Conservation (phyloP, 345 rosid species). For the Dipteronia dyeriana region DNA sequence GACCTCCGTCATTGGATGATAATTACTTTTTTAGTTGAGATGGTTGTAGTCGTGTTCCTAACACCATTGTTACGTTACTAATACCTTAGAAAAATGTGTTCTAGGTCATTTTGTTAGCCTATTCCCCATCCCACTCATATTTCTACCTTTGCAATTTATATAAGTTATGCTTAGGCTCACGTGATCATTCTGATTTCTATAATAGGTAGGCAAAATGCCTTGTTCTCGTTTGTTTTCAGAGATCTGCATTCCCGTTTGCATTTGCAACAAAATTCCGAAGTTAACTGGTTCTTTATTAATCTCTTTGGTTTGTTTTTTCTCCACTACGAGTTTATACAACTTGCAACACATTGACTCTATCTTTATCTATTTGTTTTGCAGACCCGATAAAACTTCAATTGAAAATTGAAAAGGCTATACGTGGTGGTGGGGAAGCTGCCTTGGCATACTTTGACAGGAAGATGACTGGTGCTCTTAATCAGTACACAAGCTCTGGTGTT, state of each 20-base stretch:
- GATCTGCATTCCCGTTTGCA: background rate
- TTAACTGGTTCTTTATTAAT: background rate
- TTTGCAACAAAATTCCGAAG: background rate
- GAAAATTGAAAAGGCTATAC: conserved; percentile 68
- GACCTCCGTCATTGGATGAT: background rate
- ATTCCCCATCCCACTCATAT: background rate
- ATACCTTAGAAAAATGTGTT: too few species aligned
- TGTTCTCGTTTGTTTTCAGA: background rate
- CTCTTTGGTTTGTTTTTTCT: background rate
- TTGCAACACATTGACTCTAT: conserved; percentile 9
- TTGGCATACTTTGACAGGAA: conserved; percentile 72
- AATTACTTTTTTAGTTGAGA: background rate
- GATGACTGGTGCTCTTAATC: conserved; percentile 68
- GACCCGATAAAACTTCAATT: conserved; percentile 61
- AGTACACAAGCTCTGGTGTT: conserved; percentile 66
- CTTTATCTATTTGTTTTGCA: conserved; percentile 35
- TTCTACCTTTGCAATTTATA: background rate
- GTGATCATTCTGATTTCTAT: background rate
- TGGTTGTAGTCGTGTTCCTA: background rate
- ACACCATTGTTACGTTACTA: background rate
- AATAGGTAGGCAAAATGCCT: background rate
- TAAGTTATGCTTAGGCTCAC: background rate
- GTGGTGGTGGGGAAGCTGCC: conserved; percentile 83
- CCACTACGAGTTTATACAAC: background rate
- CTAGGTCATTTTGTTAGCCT: background rate